These are phyloP conservation scores for Aspergillus aculeatinus DNA, from an alignment of 2,329 filamentous ascomycete genomes.

Conservation along the genomic window DNA sequence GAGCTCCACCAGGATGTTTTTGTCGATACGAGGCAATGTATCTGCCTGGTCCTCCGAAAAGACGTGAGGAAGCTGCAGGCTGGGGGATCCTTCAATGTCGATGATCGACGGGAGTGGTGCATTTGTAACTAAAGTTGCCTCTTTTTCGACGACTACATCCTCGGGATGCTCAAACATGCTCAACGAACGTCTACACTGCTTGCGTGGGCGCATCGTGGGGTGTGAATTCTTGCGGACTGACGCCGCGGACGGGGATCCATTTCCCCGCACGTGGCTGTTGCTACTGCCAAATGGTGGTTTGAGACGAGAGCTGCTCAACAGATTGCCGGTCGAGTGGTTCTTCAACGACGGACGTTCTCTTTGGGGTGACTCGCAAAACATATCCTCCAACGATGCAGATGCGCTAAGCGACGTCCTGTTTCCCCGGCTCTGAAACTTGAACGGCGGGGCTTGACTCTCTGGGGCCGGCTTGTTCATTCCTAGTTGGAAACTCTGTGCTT, in stretches of 20 bases:
- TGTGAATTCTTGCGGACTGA: constrained; percentile 73
- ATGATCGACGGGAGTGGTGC: constrained; percentile 70
- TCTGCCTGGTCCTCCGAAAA: constrained; percentile 76
- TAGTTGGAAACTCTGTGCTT: constrained; percentile 69
- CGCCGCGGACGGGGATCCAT: constrained; percentile 70
- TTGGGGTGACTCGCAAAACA: constrained; percentile 76
- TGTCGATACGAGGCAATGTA: constrained; percentile 81
- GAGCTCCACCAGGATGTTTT: constrained; percentile 78
- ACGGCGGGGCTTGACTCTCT: constrained; percentile 68
- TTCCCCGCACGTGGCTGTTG: constrained; percentile 58
- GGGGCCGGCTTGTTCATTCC: constrained; percentile 60
- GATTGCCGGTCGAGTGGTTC: constrained; percentile 57
- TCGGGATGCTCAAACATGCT: constrained; percentile 97
- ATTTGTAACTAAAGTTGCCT: constrained; percentile 56
- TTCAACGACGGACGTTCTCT: constrained; percentile 65
- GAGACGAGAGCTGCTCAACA: constrained; percentile 61
- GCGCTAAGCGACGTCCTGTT: constrained; percentile 56
- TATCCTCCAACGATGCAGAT: constrained; percentile 71
- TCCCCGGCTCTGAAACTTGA: constrained; percentile 67
- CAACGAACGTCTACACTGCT: constrained; percentile 85
- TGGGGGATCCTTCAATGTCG: constrained; percentile 76
- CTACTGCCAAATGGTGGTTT: constrained; percentile 64
- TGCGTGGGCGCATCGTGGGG: constrained; percentile 72
- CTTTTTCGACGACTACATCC: constrained; percentile 80
- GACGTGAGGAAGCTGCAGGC: constrained; percentile 79